These are phyloP conservation scores for Fusarium praegraminearum DNA, from an alignment of 2,329 filamentous ascomycete species.

Conservation along the genomic window DNA sequence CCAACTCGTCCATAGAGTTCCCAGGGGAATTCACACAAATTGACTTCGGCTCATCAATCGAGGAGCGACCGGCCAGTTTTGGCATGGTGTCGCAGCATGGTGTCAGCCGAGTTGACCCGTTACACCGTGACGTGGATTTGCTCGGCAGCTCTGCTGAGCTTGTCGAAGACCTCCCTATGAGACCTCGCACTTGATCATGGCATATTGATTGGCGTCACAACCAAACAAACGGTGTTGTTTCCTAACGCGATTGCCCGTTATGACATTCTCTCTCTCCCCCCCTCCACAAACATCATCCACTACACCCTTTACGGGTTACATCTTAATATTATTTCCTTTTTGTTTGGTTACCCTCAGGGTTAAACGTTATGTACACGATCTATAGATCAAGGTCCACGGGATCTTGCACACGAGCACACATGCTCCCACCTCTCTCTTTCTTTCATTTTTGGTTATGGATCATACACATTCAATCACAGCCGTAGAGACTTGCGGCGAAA, in stretches of 20 bases:
- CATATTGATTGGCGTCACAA: conserved; percentile 1
- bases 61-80: conserved; percentile 65
- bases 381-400: conserved; percentile 42
- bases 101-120: conserved; percentile 66
- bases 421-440: conserved; percentile 21
- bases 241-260: neutral
- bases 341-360: conserved; percentile 7
- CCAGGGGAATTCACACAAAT: conserved; percentile 60
- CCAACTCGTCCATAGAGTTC: conserved; percentile 62
- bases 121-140: conserved; percentile 58
- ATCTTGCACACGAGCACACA: conserved; percentile 31
- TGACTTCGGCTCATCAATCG: conserved; percentile 53
- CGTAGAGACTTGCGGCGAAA: conserved; percentile 22
- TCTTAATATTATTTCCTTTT: conserved; percentile 36
- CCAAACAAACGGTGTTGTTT: neutral
- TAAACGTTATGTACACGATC: conserved; percentile 41
- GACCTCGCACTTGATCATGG: conserved; percentile 40
- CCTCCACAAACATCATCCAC: conserved; percentile 1
- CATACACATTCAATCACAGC: conserved; percentile 23
- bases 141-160: conserved; percentile 69
- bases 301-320: conserved; percentile 15
- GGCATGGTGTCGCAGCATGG: conserved; percentile 70
- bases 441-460: conserved; percentile 22
- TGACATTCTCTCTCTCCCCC: conserved; percentile 1
- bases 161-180: conserved; percentile 57